phyloP scores from a whole-genome alignment of 2,329 filamentous ascomycete species.

The Calonectria ilicicola region DNA sequence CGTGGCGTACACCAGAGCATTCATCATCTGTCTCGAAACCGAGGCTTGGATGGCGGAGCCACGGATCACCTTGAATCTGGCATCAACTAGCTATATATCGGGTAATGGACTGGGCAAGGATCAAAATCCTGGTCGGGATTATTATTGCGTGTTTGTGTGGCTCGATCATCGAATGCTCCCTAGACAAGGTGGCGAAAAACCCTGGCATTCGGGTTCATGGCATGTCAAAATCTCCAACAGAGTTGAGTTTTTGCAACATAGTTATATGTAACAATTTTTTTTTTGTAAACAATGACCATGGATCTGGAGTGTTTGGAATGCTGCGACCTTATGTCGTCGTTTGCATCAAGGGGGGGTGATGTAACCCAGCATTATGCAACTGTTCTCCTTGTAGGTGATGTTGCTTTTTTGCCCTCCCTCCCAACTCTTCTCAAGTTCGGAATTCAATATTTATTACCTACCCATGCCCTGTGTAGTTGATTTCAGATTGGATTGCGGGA shows the following conservation, averaged over 20 bases:
- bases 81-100: constrained; percentile 4
- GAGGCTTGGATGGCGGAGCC: constrained; percentile 21
- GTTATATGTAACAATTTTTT: not conserved
- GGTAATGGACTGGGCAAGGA: constrained; percentile 24
- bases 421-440: not conserved
- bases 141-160: constrained; percentile 22
- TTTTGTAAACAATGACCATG: not conserved
- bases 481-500: not conserved
- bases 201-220: not conserved
- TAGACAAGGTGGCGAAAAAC: constrained; percentile 16
- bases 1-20: constrained; percentile 25
- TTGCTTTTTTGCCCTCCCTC: too few relatives aligned
- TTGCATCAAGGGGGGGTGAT: not conserved
- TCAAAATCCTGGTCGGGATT: not conserved
- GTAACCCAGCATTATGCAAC: not conserved
- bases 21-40: constrained; percentile 17
- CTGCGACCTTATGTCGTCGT: not conserved
- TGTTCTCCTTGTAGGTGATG: too few relatives aligned
- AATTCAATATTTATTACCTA: not conserved
- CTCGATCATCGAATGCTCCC: constrained; percentile 26
- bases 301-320: not conserved
- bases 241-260: not conserved
- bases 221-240: not conserved
- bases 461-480: not conserved
- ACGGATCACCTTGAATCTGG: not conserved